Conservation (phyloP, 192 early-diverging fungal genomes). For the Linnemannia schmuckeri region DNA sequence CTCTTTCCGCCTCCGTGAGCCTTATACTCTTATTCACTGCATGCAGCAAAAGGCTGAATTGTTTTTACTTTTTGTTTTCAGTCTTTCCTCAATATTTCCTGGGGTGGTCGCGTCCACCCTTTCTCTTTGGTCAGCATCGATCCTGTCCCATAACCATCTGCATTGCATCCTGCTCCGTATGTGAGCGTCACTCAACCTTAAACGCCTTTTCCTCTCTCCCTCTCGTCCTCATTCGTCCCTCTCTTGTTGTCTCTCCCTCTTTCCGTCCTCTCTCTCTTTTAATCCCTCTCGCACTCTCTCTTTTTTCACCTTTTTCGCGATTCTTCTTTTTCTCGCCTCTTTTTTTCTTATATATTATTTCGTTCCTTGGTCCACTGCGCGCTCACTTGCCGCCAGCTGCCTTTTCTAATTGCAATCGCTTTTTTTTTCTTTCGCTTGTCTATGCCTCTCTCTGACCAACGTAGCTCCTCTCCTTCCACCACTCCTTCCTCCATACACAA, state of each 20-base stretch:
- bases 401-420: not conserved
- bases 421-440: not conserved
- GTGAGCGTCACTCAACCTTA: slow-evolving; percentile 10
- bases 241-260: not conserved
- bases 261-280: not conserved
- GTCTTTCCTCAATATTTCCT: not conserved
- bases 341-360: not conserved
- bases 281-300: not conserved
- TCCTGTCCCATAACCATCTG: slow-evolving; percentile 9
- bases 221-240: not conserved
- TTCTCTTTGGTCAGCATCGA: slow-evolving; percentile 1
- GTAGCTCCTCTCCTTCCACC: not conserved
- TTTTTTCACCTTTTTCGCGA: not conserved
- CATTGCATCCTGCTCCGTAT: slow-evolving; percentile 1
- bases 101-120: not conserved
- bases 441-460: not conserved
- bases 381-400: not conserved
- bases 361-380: not conserved
- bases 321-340: not conserved
- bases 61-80: not conserved
- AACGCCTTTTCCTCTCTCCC: too few relatives aligned
- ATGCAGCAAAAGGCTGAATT: not conserved
- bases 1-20: not conserved
- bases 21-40: not conserved
- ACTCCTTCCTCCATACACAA: not conserved